These are phyloP conservation scores for Emericellopsis atlantica DNA, from an alignment of 2,329 filamentous ascomycete species.

Conservation along the genomic window DNA sequence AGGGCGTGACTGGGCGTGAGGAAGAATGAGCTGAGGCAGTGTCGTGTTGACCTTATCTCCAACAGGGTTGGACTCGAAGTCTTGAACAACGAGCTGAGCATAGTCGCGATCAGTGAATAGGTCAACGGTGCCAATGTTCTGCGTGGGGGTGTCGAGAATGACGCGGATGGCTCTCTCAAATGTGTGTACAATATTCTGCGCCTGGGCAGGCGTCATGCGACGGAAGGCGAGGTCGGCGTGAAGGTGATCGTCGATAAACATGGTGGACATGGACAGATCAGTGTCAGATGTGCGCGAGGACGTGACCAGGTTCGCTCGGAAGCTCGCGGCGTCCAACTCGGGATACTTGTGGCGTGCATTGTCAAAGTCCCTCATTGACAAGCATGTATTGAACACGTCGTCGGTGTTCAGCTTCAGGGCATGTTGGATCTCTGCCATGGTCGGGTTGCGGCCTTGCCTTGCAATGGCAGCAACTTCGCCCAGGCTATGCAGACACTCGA, in stretches of 20 bases:
- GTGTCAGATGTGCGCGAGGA: conserved; percentile 26
- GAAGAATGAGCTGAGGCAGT: conserved; percentile 31
- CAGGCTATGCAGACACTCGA: conserved; percentile 15
- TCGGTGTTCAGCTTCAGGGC: conserved; percentile 26
- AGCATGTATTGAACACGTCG: conserved; percentile 35
- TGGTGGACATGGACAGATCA: conserved; percentile 31
- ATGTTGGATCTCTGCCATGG: conserved; percentile 32
- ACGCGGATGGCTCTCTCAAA: conserved; percentile 38
- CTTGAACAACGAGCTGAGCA: conserved; percentile 39
- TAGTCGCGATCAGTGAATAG: conserved; percentile 43
- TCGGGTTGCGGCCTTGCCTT: conserved; percentile 27
- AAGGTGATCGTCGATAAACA: conserved; percentile 26
- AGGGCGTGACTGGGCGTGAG: conserved; percentile 23
- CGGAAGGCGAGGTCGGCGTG: conserved; percentile 30
- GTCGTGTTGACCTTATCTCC: conserved; percentile 25
- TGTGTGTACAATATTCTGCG: conserved; percentile 33
- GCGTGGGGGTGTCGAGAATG: conserved; percentile 27
- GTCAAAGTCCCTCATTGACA: conserved; percentile 31
- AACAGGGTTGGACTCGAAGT: conserved; percentile 24
- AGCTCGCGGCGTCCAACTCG: conserved; percentile 1
- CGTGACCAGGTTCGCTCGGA: conserved; percentile 7
- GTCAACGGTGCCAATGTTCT: conserved; percentile 30
- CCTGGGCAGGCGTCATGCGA: conserved; percentile 27
- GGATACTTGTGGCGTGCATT: conserved; percentile 10
- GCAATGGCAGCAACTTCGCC: conserved; percentile 13